Base-by-base conservation (phyloP, 2,329 filamentous ascomycete genomes). In the Remersonia thermophila region DNA sequence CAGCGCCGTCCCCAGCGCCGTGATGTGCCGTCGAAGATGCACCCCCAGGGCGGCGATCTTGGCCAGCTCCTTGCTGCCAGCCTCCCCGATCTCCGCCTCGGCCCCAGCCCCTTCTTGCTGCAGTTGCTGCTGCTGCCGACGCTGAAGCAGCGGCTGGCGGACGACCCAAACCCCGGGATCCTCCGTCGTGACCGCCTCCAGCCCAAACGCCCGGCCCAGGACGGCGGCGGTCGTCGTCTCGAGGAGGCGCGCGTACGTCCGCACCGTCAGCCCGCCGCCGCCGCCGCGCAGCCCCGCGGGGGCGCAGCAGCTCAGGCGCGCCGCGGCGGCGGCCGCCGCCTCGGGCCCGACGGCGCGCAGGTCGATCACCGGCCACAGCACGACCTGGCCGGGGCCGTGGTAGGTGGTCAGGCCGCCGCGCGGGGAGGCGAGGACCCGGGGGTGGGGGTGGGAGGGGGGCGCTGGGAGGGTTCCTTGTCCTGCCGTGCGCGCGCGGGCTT, bases 41-140 rank as follows among this genome's bases (percentile, higher is more conserved):
- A 98, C 84, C 1, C 91, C 91, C 29, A 96, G 64, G 0, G 87
- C 86, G 1, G 85, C 84, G 47, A 98, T 86, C 65, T 96, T 98
- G 49, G 69, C 66, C 39, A 67, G 60, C 0, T 53, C 51, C 27
- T 12, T 9, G 16, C 18, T 7, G 3, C 6, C 12, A 20, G 2
- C 12, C 0, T n/a, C 26, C 12, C 11, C 14, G 10, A n/a, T 10
- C 12, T 17, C 30, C 2, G 25, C 17, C 3, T 7, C 20, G 7
- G 11, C 15, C 12, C 17, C 23, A 3, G 2, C 25, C n/a, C 16
- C 14, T n/a, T n/a, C n/a, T n/a, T n/a, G n/a, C n/a, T n/a, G n/a
- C n/a, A n/a, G n/a, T n/a, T n/a, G n/a, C n/a, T n/a, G n/a, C n/a
- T n/a, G n/a, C n/a, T n/a, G n/a, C n/a, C n/a, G n/a, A n/a, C n/a